Evolutionary conservation across 2,329 filamentous ascomycete species (phyloP).

Genomic region (Pseudophaeomoniella oleicola): DNA sequence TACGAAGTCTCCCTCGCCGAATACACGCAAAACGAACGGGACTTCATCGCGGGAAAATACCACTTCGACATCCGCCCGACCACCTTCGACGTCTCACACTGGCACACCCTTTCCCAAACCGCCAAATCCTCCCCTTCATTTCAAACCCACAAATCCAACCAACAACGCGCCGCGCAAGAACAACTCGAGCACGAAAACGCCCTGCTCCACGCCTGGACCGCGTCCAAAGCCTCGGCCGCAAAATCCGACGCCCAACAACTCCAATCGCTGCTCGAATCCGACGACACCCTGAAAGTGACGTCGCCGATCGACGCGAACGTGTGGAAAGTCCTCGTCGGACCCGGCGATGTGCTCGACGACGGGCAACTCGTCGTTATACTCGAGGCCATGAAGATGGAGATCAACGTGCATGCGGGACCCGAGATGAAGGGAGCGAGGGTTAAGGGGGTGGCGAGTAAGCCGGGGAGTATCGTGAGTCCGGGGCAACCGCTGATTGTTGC

Average conservation of each 20-base stretch:
- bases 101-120: constrained; percentile 33
- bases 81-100: constrained; percentile 40
- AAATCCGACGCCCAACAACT: background rate
- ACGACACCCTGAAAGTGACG: constrained; percentile 21
- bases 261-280: background rate
- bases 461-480: constrained; percentile 22
- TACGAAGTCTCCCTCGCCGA: constrained; percentile 38
- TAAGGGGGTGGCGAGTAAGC: constrained; percentile 25
- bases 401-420: constrained; percentile 24
- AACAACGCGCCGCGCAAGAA: constrained; percentile 30
- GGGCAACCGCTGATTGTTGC: constrained; percentile 18
- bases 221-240: constrained; percentile 2
- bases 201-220: constrained; percentile 20
- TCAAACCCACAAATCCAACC: background rate
- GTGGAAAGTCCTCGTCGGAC: constrained; percentile 35
- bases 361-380: constrained; percentile 30
- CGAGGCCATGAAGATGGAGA: constrained; percentile 46
- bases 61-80: constrained; percentile 34
- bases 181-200: constrained; percentile 20
- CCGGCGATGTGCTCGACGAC: constrained; percentile 26
- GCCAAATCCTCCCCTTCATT: constrained; percentile 26
- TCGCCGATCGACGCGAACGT: constrained; percentile 36
- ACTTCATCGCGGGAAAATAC: constrained; percentile 37
- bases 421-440: constrained; percentile 16
- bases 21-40: constrained; percentile 31